Conservation (phyloP, 2,329 filamentous ascomycete genomes). For the Ceratocystiopsis brevicomis region DNA sequence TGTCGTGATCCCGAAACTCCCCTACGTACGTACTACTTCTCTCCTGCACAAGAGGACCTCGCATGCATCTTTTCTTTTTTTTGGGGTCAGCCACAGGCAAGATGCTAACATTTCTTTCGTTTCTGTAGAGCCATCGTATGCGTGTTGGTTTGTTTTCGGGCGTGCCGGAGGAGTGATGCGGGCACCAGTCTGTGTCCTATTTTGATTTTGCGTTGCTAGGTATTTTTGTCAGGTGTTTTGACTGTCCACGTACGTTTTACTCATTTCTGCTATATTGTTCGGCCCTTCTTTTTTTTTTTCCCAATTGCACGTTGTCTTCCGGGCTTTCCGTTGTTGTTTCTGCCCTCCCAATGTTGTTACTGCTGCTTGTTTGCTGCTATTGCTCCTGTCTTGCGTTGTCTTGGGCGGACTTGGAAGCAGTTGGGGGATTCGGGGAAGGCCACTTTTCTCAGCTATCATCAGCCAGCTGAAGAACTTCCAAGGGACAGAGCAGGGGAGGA, state of each 20-base stretch:
- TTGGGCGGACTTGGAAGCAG: too few relatives aligned
- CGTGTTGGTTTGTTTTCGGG: conserved; percentile 58
- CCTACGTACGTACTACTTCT: conserved; percentile 48
- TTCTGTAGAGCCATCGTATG: conserved; percentile 52
- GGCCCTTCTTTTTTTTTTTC: neutral
- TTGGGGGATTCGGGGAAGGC: too few relatives aligned
- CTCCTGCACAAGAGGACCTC: neutral
- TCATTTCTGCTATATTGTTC: neutral
- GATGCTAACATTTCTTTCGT: conserved; percentile 11
- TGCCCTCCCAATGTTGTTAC: neutral
- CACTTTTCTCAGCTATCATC: too few relatives aligned
- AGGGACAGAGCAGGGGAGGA: too few relatives aligned
- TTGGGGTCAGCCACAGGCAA: neutral
- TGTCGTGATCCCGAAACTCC: conserved; percentile 91
- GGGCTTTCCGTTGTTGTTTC: neutral
- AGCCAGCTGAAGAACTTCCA: too few relatives aligned
- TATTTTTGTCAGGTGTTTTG: neutral
- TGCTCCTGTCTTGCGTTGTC: neutral
- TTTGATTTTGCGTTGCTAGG: neutral
- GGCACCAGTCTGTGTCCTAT: neutral
- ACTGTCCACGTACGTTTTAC: neutral
- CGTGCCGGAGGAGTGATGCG: conserved; percentile 35
- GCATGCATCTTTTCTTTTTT: neutral
- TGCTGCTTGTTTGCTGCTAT: too few relatives aligned
- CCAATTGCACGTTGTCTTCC: neutral